Conservation (phyloP, 768 basidiomycete species). For the Lactifluus subvellereus region DNA sequence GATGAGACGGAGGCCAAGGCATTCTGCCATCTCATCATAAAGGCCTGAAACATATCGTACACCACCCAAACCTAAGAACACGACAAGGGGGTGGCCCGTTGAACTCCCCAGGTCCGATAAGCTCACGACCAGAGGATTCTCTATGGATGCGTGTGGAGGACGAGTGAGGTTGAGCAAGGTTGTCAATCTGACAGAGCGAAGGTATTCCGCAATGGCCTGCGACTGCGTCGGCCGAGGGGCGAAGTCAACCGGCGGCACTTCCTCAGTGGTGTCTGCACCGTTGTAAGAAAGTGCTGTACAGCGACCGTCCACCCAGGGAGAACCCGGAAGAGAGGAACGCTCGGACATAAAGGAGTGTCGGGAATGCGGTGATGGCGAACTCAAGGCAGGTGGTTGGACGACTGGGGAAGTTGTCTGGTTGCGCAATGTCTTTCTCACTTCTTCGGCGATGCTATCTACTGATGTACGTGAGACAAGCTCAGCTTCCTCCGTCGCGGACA, state of each 20-base stretch:
- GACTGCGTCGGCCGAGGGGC: conserved; percentile 46
- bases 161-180: conserved; percentile 74
- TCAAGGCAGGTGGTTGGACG: conserved; percentile 32
- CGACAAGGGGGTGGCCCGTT: conserved; percentile 80
- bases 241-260: conserved; percentile 39
- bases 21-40: conserved; percentile 94
- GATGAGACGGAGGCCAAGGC: conserved; percentile 79
- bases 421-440: conserved; percentile 65
- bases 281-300: conserved; percentile 6
- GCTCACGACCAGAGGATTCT: conserved; percentile 75
- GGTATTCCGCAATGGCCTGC: conserved; percentile 77
- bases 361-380: conserved; percentile 28
- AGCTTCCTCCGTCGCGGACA: conserved; percentile 50
- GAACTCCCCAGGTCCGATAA: conserved; percentile 88
- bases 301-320: conserved; percentile 10
- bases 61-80: conserved; percentile 91
- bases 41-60: conserved; percentile 93
- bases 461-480: conserved; percentile 76
- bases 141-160: conserved; percentile 70
- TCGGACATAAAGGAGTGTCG: conserved; percentile 25
- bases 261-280: conserved; percentile 26
- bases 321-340: conserved; percentile 2
- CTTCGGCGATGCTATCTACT: conserved; percentile 81
- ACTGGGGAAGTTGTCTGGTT: conserved; percentile 42
- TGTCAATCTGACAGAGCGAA: conserved; percentile 82